A percentile compares a stretch with the other conserved stretches of the same genome.
phyloP scores from a whole-genome alignment of 345 rosid species.

The Eucalyptus cladocalyx region DNA sequence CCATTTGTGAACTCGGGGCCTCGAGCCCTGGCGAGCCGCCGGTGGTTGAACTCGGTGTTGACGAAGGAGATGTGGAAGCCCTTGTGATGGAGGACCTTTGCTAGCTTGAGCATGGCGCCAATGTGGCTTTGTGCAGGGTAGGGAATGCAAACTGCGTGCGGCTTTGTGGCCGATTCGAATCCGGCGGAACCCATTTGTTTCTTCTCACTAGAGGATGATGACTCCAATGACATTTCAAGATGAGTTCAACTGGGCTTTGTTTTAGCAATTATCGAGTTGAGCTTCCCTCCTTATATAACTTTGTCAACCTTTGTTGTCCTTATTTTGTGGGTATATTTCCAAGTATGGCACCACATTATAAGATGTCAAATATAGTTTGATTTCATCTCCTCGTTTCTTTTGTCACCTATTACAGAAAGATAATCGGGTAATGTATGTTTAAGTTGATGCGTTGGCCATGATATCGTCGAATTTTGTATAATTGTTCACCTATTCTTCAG shows the following conservation, averaged over 20 bases:
- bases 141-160: conserved; percentile 2
- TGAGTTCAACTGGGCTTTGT: background rate
- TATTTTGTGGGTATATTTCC: background rate
- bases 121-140: conserved; percentile 1
- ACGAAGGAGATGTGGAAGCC: conserved; percentile 10
- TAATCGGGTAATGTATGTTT: background rate
- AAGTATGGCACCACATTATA: background rate
- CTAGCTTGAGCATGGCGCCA: background rate
- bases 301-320: background rate
- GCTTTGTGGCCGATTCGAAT: background rate
- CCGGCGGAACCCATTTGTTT: background rate
- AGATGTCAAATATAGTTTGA: background rate
- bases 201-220: background rate
- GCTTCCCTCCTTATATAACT: background rate
- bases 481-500: background rate
- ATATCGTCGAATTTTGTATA: background rate
- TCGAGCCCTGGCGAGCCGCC: background rate
- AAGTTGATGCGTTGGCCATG: background rate
- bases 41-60: conserved; percentile 6
- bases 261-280: no score
- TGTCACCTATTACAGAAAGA: background rate
- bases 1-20: background rate
- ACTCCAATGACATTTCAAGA: no score
- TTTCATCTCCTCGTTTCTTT: background rate
- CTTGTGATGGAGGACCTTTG: conserved; percentile 1